Conservation (phyloP, 345 rosid species). For the Geranium brycei region DNA sequence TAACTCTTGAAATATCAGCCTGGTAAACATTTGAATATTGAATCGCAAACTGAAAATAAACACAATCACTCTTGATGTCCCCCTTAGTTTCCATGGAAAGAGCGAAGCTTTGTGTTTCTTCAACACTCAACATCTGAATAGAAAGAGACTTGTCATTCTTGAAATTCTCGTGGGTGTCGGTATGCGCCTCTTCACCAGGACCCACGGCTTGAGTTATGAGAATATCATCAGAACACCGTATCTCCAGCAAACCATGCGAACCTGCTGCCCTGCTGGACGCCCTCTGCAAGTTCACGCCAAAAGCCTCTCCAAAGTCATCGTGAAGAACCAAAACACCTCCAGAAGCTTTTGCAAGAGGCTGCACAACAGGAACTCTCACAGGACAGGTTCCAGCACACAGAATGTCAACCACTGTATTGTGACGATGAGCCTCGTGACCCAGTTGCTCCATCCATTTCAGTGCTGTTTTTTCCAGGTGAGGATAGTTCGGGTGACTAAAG, state of each 20-base stretch:
- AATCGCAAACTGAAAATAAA: constrained; percentile 75
- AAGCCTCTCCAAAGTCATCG: constrained; percentile 98
- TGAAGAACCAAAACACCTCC: constrained; percentile 96
- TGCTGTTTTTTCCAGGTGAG: constrained; percentile 75
- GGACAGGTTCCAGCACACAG: constrained; percentile 98
- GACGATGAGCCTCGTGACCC: constrained; percentile 63
- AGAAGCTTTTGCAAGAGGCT: constrained; percentile 87
- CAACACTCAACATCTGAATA: constrained; percentile 79
- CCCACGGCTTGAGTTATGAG: constrained; percentile 83
- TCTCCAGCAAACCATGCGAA: constrained; percentile 74
- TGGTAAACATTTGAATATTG: constrained; percentile 70
- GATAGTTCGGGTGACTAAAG: constrained; percentile 72
- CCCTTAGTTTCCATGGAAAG: constrained; percentile 72
- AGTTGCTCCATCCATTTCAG: constrained; percentile 75
- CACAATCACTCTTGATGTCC: constrained; percentile 58
- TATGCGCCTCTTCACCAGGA: constrained; percentile 90
- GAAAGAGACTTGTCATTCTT: constrained; percentile 51
- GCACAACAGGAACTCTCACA: constrained; percentile 68
- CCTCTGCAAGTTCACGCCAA: constrained; percentile 91
- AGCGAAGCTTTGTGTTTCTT: constrained; percentile 89
- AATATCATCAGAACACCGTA: constrained; percentile 91
- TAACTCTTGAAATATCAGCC: constrained; percentile 76
- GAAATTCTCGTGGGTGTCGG: constrained; percentile 59
- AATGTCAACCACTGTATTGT: constrained; percentile 75
- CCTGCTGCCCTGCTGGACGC: constrained; percentile 82